Evolutionary conservation across 2,329 filamentous ascomycete species (phyloP), one percentile per base, ranked within the genome.

Genomic region (Nigrospora osmanthi): DNA sequence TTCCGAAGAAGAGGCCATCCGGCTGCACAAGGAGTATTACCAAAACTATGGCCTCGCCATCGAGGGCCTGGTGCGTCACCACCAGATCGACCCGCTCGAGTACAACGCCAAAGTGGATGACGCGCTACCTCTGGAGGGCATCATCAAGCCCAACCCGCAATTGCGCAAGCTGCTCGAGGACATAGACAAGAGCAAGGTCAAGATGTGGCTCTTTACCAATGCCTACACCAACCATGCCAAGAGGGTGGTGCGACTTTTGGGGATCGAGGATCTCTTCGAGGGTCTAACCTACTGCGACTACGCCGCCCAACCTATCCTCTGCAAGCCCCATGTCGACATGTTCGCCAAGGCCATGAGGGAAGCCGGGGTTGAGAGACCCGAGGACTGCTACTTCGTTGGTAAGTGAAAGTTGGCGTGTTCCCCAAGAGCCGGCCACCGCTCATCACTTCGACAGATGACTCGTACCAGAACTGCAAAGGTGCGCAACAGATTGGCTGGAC

Each of bases 211-310:
- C 2, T 85, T 98, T 57, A 98, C 94, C 2, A 98, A 98, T 59
- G 93, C 94, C 17, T 96, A 98, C 58, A 72, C 94, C 52, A 97
- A 75, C 32, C 93, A 98, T 58, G 93, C 81, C 31, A 83, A 80
- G 58, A 72, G 89, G 36, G 93, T 98, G 0, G 81, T 96, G 12
- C 81, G 76, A 48, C 70, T 98, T 16, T 72, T 98, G 2, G 83
- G 78, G 2, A 72, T 98, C 19, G 89, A 94, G 2, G 88, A 95
- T 60, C 69, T 91, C 23, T 98, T 98, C 59, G 91, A 97, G 51
- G 93, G 93, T 9, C 80, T 97, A 49, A 98, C 93, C 0, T 98
- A 81, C 64, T 98, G 94, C 61, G 88, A 98, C 65, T 98, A 98
- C 65, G 75, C 71, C 11, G 68, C 76, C 14, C 70, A 79, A 36